Evolutionary conservation across 164 flowering plant genomes (phyloP).

Genomic region (Stephania cephalantha): DNA sequence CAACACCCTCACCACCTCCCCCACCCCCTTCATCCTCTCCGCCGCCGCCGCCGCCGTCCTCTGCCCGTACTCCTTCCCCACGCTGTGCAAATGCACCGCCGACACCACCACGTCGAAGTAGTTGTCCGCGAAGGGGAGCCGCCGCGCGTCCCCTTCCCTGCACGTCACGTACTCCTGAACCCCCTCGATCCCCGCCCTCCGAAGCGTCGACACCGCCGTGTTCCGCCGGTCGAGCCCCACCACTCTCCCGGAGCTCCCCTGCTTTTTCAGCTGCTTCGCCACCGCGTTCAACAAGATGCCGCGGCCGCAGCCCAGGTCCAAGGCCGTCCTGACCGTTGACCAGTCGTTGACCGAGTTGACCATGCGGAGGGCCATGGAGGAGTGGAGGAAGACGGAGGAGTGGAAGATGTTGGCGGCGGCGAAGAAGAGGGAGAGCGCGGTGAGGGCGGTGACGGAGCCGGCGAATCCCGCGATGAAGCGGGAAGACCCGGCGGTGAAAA

Average conservation of each 20-base stretch:
- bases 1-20: conserved; percentile 79
- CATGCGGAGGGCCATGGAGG: conserved; percentile 85
- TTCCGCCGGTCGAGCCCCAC: conserved; percentile 66
- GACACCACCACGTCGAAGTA: conserved; percentile 94
- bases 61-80: conserved; percentile 81
- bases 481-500: conserved; percentile 32
- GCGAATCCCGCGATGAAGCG: conserved; percentile 72
- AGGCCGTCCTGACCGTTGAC: conserved; percentile 72
- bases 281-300: conserved; percentile 88
- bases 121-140: conserved; percentile 68
- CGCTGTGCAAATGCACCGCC: conserved; percentile 64
- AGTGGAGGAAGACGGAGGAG: conserved; percentile 64
- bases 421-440: conserved; percentile 68
- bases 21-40: conserved; percentile 71
- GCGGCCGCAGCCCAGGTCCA: conserved; percentile 90
- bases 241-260: conserved; percentile 84
- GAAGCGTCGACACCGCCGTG: conserved; percentile 43
- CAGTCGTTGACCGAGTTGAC: conserved; percentile 65
- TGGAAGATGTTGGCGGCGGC: conserved; percentile 77
- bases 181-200: conserved; percentile 74
- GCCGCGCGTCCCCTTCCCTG: conserved; percentile 74
- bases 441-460: conserved; percentile 67
- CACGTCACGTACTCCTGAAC: conserved; percentile 91
- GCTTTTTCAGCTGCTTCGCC: conserved; percentile 81
- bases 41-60: conserved; percentile 75